Conservation (phyloP, 768 basidiomycete species). For the Lactarius evosmus region DNA sequence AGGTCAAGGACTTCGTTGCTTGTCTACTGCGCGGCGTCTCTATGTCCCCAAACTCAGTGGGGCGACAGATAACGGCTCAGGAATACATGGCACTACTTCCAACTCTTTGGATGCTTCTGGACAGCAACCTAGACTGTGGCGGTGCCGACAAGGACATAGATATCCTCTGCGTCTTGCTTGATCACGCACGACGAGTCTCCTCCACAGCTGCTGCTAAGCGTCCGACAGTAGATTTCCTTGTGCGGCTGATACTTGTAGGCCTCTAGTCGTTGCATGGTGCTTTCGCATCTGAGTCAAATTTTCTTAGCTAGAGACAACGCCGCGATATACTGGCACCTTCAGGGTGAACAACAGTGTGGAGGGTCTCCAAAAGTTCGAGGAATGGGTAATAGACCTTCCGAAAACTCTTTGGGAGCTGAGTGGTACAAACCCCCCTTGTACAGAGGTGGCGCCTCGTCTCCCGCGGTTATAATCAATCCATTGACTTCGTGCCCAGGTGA, state of each 20-base stretch:
- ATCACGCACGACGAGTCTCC: constrained; percentile 59
- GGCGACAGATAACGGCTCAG: constrained; percentile 48
- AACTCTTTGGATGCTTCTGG: constrained; percentile 73
- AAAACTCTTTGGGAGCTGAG: constrained; percentile 85
- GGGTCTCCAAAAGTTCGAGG: constrained; percentile 40
- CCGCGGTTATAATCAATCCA: not conserved
- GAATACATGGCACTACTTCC: constrained; percentile 71
- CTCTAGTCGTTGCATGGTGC: not conserved
- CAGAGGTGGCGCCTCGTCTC: constrained; percentile 49
- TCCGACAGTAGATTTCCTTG: constrained; percentile 71
- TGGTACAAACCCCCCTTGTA: constrained; percentile 47
- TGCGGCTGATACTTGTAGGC: constrained; percentile 64
- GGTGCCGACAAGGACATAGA: constrained; percentile 28
- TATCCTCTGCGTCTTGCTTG: constrained; percentile 55
- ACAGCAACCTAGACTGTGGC: constrained; percentile 32
- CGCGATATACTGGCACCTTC: constrained; percentile 51
- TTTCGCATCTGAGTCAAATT: not conserved
- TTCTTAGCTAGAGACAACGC: constrained; percentile 56
- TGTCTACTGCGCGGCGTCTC: constrained; percentile 50
- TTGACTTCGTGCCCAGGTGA: constrained; percentile 37
- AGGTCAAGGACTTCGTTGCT: constrained; percentile 55
- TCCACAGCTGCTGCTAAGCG: constrained; percentile 64
- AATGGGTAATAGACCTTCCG: constrained; percentile 77
- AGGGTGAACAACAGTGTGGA: constrained; percentile 34
- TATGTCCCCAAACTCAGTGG: constrained; percentile 30